Conservation (phyloP, 1,284 basidiomycete genomes). For the Dichomitus squalens region DNA sequence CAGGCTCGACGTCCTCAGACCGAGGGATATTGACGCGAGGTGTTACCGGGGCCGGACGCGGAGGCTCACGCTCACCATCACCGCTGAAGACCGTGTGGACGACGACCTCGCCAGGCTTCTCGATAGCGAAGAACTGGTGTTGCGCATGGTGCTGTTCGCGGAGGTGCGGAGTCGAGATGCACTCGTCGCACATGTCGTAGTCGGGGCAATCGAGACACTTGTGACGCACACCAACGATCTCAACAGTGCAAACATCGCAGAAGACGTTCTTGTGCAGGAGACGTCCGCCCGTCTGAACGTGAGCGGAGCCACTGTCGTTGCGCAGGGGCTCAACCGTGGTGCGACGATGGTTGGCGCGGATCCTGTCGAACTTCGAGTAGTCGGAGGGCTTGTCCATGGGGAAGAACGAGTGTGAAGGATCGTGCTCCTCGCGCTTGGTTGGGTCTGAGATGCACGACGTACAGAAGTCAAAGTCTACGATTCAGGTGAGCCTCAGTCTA, state of each 20-base stretch:
- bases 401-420: conserved; percentile 15
- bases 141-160: conserved; percentile 18
- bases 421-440: conserved; percentile 27
- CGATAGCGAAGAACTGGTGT: conserved; percentile 72
- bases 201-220: conserved; percentile 79
- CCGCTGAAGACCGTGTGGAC: conserved; percentile 60
- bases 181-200: conserved; percentile 71
- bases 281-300: not conserved
- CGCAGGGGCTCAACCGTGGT: conserved; percentile 70
- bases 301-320: conserved; percentile 49
- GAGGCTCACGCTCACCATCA: conserved; percentile 32
- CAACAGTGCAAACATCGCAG: conserved; percentile 62
- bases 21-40: not conserved
- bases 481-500: not conserved
- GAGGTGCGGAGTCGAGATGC: conserved; percentile 48
- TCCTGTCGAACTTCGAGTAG: conserved; percentile 10
- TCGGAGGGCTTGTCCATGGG: conserved; percentile 8
- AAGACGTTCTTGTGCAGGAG: conserved; percentile 45
- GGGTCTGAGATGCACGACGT: conserved; percentile 56
- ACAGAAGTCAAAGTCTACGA: conserved; percentile 71
- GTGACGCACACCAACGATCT: conserved; percentile 63
- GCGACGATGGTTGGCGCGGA: conserved; percentile 55
- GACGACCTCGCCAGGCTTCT: conserved; percentile 61
- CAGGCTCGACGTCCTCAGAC: conserved; percentile 25
- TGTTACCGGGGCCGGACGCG: not conserved